Conservation (phyloP, 306 rosid species). For the Rosa rugosa region DNA sequence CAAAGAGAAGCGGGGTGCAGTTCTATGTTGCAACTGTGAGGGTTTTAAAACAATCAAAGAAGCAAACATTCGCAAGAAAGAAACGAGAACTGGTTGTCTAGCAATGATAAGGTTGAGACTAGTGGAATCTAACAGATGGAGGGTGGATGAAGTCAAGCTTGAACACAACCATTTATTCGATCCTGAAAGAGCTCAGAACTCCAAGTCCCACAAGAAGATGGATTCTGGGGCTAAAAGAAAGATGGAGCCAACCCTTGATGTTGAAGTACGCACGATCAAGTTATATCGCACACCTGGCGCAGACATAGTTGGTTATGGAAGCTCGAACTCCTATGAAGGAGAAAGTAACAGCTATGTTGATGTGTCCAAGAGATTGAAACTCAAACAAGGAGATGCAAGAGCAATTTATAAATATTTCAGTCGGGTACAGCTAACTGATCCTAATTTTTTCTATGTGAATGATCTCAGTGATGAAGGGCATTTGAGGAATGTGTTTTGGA, state of each 20-base stretch:
- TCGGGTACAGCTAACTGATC: conserved; percentile 62
- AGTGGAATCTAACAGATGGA: conserved; percentile 89
- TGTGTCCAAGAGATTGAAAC: conserved; percentile 58
- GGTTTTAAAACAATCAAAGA: conserved; percentile 88
- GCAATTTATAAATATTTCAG: conserved; percentile 62
- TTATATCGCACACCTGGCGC: conserved; percentile 60
- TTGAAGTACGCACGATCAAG: conserved; percentile 91
- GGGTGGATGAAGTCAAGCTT: conserved; percentile 91
- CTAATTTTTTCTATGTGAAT: conserved; percentile 80
- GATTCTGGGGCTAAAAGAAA: conserved; percentile 76
- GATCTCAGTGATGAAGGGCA: conserved; percentile 87
- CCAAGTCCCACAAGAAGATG: conserved; percentile 92
- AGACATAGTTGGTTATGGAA: conserved; percentile 55
- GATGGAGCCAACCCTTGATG: conserved; percentile 68
- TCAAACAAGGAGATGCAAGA: conserved; percentile 66
- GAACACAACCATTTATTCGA: conserved; percentile 95
- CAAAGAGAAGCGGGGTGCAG: conserved; percentile 98
- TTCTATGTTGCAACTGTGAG: conserved; percentile 92
- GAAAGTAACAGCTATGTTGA: conserved; percentile 41
- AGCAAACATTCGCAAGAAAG: conserved; percentile 81
- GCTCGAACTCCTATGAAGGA: conserved; percentile 64
- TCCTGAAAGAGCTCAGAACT: conserved; percentile 95
- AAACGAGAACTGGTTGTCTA: conserved; percentile 91
- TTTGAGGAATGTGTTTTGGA: conserved; percentile 84
- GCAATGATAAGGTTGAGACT: conserved; percentile 96